A percentile compares a stretch with the other conserved stretches of the same genome.
These are phyloP conservation scores for Andrographis paniculata DNA, from an alignment of 305 asterid species.

Conservation along the genomic window DNA sequence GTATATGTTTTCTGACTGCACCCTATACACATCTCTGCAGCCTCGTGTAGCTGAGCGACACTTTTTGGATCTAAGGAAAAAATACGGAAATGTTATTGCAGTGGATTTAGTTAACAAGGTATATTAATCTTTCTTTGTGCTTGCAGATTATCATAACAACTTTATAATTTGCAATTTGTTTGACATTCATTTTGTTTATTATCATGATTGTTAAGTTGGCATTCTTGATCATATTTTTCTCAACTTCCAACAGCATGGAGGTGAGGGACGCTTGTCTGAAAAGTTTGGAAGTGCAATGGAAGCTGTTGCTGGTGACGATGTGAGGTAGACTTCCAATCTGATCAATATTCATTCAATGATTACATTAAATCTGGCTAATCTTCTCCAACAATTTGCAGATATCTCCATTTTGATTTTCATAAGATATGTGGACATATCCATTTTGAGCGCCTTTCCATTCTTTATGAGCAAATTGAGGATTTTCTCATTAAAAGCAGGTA, in stretches of 20 bases:
- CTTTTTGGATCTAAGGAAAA: conserved; percentile 87
- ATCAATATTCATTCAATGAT: conserved; percentile 16
- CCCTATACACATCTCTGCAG: conserved; percentile 38
- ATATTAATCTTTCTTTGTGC: conserved; percentile 1
- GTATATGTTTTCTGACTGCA: conserved; percentile 22
- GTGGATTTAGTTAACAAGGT: conserved; percentile 92
- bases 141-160: too few species aligned
- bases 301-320: conserved; percentile 68
- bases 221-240: conserved; percentile 3
- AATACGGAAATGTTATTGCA: conserved; percentile 90
- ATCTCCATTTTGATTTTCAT: conserved; percentile 96
- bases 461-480: conserved; percentile 91
- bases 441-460: conserved; percentile 92
- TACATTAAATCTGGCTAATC: conserved; percentile 18
- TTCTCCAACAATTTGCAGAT: conserved; percentile 48
- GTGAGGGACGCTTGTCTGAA: conserved; percentile 85
- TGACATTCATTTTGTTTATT: background rate
- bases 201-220: conserved; percentile 16
- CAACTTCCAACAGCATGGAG: conserved; percentile 67
- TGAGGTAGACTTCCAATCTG: conserved; percentile 47
- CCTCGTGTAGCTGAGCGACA: conserved; percentile 89
- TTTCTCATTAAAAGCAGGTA: conserved; percentile 96
- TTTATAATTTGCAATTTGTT: background rate
- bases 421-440: conserved; percentile 94
- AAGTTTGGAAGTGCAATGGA: conserved; percentile 74